Conservation (phyloP, 345 rosid genomes). For the Eucalyptus cloeziana region DNA sequence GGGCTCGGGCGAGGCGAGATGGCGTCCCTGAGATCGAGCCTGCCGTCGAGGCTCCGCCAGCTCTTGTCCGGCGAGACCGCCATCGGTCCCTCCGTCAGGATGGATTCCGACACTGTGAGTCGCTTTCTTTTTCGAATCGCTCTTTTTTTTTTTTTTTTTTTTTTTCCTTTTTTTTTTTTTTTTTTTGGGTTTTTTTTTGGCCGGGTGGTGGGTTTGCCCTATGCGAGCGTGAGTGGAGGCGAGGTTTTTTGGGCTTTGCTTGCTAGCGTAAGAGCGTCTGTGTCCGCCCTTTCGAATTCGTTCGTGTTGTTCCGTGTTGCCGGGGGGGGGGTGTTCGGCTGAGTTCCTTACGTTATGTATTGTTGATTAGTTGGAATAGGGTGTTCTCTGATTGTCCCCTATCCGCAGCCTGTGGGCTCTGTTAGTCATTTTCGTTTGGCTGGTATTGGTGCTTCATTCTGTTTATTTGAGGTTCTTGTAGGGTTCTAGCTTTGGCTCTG, state of each 20-base stretch:
- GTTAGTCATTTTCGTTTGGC: neutral
- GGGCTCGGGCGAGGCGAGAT: conserved; percentile 31
- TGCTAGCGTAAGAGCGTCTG: neutral
- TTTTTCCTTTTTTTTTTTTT: fast-evolving
- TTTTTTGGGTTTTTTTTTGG: no score
- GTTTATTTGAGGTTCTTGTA: neutral
- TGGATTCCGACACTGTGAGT: conserved; percentile 88
- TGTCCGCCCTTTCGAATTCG: neutral
- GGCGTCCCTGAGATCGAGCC: conserved; percentile 75
- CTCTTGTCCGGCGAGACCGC: conserved; percentile 80
- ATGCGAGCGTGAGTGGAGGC: neutral
- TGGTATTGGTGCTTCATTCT: neutral
- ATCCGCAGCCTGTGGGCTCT: neutral
- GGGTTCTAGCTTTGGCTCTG: neutral
- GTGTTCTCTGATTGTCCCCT: neutral
- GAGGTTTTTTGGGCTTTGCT: neutral
- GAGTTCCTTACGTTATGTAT: neutral
- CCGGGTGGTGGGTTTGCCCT: neutral
- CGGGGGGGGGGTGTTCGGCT: neutral
- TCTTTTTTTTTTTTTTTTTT: neutral
- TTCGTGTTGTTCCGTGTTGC: neutral
- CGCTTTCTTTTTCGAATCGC: neutral
- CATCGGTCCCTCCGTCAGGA: conserved; percentile 60
- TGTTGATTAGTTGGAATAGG: neutral
- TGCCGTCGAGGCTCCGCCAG: conserved; percentile 88